A percentile compares a stretch with the other conserved stretches of the same genome.
Evolutionary conservation across 2,329 filamentous ascomycete genomes (phyloP).

Genomic region (Aspergillus quadricinctus): DNA sequence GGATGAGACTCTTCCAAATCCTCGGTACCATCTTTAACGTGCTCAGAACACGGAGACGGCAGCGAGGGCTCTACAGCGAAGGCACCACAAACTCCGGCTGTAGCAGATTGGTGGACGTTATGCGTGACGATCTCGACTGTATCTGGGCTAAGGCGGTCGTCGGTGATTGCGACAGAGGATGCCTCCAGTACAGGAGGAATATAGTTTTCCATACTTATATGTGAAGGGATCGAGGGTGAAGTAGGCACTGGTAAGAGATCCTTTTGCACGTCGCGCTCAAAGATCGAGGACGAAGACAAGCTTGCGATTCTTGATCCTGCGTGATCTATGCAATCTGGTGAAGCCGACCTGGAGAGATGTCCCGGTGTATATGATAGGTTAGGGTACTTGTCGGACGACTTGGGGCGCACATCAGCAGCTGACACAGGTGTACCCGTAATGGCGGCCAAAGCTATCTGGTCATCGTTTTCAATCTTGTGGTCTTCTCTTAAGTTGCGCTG

Average conservation of each 20-base stretch:
- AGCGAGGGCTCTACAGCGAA: constrained; percentile 28
- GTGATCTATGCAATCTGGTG: background rate
- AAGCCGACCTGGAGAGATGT: background rate
- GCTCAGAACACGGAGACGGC: constrained; percentile 43
- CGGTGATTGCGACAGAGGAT: constrained; percentile 86
- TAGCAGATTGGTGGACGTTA: constrained; percentile 73
- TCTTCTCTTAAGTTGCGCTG: background rate
- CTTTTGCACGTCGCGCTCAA: constrained; percentile 93
- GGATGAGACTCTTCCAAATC: constrained; percentile 63
- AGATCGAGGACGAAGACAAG: constrained; percentile 78
- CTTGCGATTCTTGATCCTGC: constrained; percentile 56
- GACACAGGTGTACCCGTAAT: background rate
- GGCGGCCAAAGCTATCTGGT: background rate
- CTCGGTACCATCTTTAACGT: constrained; percentile 52
- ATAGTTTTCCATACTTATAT: constrained; percentile 90
- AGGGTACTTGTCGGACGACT: background rate
- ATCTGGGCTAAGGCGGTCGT: constrained; percentile 77
- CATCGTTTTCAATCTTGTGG: background rate
- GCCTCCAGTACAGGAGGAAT: constrained; percentile 90
- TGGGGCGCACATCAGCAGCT: background rate
- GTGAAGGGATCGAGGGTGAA: constrained; percentile 82
- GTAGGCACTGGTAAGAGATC: constrained; percentile 61
- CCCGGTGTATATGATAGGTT: background rate
- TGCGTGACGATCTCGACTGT: constrained; percentile 91
- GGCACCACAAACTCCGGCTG: constrained; percentile 53